Evolutionary conservation across 768 basidiomycete genomes (phyloP), one percentile per base, ranked within the genome.

Genomic region (Collybia nuda): DNA sequence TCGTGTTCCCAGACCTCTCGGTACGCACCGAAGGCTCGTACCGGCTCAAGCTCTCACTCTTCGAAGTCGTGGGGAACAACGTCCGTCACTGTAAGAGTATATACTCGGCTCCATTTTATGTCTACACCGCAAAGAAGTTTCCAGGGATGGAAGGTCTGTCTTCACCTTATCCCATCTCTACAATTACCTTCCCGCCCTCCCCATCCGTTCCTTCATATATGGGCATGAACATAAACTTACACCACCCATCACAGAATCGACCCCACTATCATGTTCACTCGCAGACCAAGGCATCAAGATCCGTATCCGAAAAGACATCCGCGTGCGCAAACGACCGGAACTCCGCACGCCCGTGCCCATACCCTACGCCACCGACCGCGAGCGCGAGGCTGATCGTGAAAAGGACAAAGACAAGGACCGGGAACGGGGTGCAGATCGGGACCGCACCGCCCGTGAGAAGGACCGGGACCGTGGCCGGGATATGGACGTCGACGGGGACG

Each of bases 251-350:
- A 36, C 64, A 93, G 93, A 93, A 69, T 93, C 91, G 3, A 94
- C 93, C 0, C 84, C 86, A 2, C 78, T 96, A 0, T 95, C 93
- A 1, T 90, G 86, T 56, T 90, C 90, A 0, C 80, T 95, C 48
- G 92, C 93, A n/a, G 93, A 95, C 62, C 93, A 95, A 68, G 93
- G 93, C 19, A 93, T 95, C 70, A 96, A 95, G 70, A 94, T 96
- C 47, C 85, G 93, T 24, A 95, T 95, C 47, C 82, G 93, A 29
- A 95, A 94, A 67, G 92, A 95, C 52, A 91, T 93, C 29, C 84
- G 91, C 1, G 85, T 89, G 21, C 81, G 91, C 55, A 92, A 91
- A 64, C 75, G 85, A 9, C 81, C 84, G 4, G 75, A 74, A 21
- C 70, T 72, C 28, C 69, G 71, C 0, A 63, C 68, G 5, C 69